These are phyloP conservation scores for Lentithecium fluviatile DNA, from an alignment of 495 filamentous ascomycete genomes.

Conservation along the genomic window DNA sequence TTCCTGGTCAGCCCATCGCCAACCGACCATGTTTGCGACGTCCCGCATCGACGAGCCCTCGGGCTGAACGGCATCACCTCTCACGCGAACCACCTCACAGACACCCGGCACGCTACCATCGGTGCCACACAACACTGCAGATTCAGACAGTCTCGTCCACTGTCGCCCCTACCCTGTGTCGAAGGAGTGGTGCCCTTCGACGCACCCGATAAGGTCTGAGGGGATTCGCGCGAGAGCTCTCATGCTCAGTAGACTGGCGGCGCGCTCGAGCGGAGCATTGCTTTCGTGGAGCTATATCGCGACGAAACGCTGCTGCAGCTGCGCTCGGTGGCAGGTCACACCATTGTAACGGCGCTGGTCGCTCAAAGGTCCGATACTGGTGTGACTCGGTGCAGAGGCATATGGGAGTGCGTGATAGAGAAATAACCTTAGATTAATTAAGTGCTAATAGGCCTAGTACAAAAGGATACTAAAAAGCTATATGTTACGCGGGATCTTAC, in stretches of 20 bases:
- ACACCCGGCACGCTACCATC: conserved; percentile 3
- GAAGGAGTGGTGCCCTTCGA: conserved; percentile 1
- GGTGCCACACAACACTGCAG: conserved; percentile 7
- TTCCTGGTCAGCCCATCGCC: conserved; percentile 11
- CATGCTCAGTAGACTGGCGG: conserved; percentile 5
- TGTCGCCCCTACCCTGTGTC: conserved; percentile 1
- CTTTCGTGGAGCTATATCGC: conserved; percentile 1
- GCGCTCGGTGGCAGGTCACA: conserved; percentile 7
- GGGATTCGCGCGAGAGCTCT: conserved; percentile 13
- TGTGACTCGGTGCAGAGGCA: too few species aligned
- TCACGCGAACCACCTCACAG: not conserved
- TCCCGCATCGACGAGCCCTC: conserved; percentile 6
- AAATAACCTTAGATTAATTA: too few species aligned
- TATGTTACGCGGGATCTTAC: too few species aligned
- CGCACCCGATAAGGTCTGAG: conserved; percentile 7
- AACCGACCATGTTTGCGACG: conserved; percentile 14
- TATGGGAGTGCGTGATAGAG: too few species aligned
- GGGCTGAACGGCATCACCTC: not conserved
- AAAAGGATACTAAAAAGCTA: too few species aligned
- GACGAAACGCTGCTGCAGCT: conserved; percentile 13
- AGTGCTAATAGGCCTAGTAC: too few species aligned
- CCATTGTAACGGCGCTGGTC: too few species aligned
- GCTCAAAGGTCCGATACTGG: too few species aligned
- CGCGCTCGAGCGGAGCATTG: conserved; percentile 6
- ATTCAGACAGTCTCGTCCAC: conserved; percentile 2